Conservation (phyloP, 2,329 filamentous ascomycete species). For the Diaporthe sp. region DNA sequence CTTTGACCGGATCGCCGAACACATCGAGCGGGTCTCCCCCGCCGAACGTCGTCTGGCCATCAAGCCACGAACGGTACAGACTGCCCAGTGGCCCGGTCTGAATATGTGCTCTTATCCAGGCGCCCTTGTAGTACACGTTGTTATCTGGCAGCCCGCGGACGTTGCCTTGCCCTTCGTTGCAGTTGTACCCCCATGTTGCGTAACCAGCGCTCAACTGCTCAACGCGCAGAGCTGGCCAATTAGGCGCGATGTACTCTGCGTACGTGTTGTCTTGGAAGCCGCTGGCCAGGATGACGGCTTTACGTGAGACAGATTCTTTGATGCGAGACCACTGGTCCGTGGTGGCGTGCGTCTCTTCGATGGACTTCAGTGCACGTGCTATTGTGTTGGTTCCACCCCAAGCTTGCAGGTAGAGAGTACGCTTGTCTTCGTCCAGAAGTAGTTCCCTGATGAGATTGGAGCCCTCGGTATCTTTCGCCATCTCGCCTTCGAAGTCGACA, state of each 20-base stretch:
- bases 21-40: conserved; percentile 14
- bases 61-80: conserved; percentile 23
- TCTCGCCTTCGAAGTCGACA: conserved; percentile 16
- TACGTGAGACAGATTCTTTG: neutral
- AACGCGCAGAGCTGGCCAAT: conserved; percentile 10
- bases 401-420: conserved; percentile 39
- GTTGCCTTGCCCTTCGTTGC: conserved; percentile 16
- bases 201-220: conserved; percentile 1
- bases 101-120: conserved; percentile 9
- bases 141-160: conserved; percentile 5
- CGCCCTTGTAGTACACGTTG: conserved; percentile 14
- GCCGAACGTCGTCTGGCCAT: conserved; percentile 9
- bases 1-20: conserved; percentile 9
- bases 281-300: conserved; percentile 21
- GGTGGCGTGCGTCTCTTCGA: neutral
- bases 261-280: conserved; percentile 30
- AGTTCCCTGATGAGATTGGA: conserved; percentile 4
- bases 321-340: neutral
- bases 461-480: conserved; percentile 3
- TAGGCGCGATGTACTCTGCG: conserved; percentile 12
- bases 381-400: neutral
- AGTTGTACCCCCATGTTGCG: conserved; percentile 16
- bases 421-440: conserved; percentile 39
- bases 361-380: neutral
- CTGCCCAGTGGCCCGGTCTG: conserved; percentile 4